These are phyloP conservation scores for Emiliania huxleyi DNA, from an alignment of 78 protist species.

Conservation along the genomic window DNA sequence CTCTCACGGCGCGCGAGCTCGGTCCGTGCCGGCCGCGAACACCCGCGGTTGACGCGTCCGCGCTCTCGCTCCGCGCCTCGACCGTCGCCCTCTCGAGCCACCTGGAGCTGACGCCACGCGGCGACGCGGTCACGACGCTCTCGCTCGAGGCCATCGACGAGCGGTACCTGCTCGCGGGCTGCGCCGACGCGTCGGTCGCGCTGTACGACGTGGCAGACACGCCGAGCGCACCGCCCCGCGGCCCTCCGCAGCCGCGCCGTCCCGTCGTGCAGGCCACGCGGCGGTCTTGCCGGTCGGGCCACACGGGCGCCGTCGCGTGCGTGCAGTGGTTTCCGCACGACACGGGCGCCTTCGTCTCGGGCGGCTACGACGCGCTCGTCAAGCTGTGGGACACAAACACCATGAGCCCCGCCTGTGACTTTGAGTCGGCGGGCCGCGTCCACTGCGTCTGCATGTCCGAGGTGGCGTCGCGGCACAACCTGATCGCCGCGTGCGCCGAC, in stretches of 20 bases:
- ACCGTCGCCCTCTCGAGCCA: background rate
- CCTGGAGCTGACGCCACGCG: background rate
- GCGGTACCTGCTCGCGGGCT: background rate
- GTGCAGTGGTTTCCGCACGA: conserved; percentile 1
- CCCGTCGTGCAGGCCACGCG: background rate
- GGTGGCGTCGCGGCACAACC: background rate
- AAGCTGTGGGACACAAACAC: background rate
- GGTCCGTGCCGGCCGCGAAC: no score
- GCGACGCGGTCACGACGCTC: background rate
- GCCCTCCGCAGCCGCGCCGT: background rate
- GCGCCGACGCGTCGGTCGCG: background rate
- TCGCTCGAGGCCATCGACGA: background rate
- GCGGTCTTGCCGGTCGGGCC: background rate
- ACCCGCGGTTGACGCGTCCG: background rate
- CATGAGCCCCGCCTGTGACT: background rate
- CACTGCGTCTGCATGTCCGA: background rate
- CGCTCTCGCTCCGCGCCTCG: background rate
- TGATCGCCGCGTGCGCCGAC: background rate
- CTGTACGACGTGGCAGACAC: background rate
- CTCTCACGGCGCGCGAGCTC: no score
- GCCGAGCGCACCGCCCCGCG: background rate
- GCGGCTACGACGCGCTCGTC: background rate
- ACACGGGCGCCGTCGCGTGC: background rate
- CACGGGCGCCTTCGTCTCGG: background rate
- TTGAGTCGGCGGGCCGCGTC: background rate